Conservation (phyloP, 2,329 filamentous ascomycete genomes). For the Trichoderma pleuroti region DNA sequence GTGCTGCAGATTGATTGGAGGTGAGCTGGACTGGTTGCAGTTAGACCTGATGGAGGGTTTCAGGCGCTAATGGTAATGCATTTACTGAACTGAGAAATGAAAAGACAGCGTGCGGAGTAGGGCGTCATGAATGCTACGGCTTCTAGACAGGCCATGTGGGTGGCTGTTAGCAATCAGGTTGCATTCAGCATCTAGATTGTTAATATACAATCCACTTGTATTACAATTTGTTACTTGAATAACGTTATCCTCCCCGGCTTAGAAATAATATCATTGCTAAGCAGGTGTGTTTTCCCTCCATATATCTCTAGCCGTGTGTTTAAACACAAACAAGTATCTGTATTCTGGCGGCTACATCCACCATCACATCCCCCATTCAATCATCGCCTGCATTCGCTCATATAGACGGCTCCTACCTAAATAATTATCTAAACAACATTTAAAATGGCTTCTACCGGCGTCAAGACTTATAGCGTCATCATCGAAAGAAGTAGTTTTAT, state of each 20-base stretch:
- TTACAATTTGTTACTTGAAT: not conserved
- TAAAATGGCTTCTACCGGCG: not conserved
- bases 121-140: not conserved
- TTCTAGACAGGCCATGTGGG: not conserved
- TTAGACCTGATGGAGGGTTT: not conserved
- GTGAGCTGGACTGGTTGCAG: not conserved
- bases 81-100: not conserved
- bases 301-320: fast-evolving
- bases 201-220: not conserved
- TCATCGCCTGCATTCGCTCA: not conserved
- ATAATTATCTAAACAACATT: too few relatives aligned
- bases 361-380: not conserved
- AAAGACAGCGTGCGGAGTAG: not conserved
- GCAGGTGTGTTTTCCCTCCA: not conserved
- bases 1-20: not conserved
- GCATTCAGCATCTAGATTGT: not conserved
- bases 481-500: slow-evolving; percentile 2
- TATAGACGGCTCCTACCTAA: not conserved
- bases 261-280: not conserved
- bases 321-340: not conserved
- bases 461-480: not conserved
- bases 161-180: not conserved
- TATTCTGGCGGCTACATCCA: not conserved
- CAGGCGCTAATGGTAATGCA: too few relatives aligned
- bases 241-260: not conserved